Evolutionary conservation across 371 early-diverging fungal species (phyloP).

Genomic region (Batkoa obscura): DNA sequence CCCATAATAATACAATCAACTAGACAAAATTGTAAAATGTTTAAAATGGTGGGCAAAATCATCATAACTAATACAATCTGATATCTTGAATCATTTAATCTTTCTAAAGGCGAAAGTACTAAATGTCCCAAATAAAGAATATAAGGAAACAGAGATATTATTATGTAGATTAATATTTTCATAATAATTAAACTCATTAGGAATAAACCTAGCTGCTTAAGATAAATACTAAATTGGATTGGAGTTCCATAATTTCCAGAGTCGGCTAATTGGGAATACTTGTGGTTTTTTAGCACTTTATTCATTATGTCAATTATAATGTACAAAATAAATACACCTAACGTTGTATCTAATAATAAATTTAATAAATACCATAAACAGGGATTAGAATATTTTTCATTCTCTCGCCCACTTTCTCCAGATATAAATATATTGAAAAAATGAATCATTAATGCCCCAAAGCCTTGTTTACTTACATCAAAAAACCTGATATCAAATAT

Average conservation of each 20-base stretch:
- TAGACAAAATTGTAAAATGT: constrained; percentile 42
- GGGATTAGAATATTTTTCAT: constrained; percentile 30
- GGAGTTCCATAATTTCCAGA: constrained; percentile 46
- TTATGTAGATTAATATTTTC: constrained; percentile 30
- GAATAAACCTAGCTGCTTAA: constrained; percentile 32
- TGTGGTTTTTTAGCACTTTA: constrained; percentile 14
- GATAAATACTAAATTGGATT: constrained; percentile 31
- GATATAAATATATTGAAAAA: constrained; percentile 36
- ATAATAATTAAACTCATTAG: constrained; percentile 27
- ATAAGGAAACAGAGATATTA: too few species aligned
- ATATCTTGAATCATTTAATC: constrained; percentile 25
- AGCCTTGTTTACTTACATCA: constrained; percentile 42
- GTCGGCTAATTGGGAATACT: constrained; percentile 12
- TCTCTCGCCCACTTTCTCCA: constrained; percentile 18
- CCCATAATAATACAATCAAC: constrained; percentile 39
- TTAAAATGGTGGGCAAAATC: constrained; percentile 32
- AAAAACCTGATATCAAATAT: constrained; percentile 21
- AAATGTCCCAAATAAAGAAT: constrained; percentile 33
- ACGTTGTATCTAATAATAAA: constrained; percentile 42
- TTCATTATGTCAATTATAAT: neutral
- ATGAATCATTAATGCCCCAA: constrained; percentile 40
- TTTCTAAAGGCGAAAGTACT: constrained; percentile 25
- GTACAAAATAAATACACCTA: constrained; percentile 42
- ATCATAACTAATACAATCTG: constrained; percentile 45
- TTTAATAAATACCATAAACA: constrained; percentile 59